Evolutionary conservation across 306 rosid species (phyloP).

Genomic region (Geum urbanum): DNA sequence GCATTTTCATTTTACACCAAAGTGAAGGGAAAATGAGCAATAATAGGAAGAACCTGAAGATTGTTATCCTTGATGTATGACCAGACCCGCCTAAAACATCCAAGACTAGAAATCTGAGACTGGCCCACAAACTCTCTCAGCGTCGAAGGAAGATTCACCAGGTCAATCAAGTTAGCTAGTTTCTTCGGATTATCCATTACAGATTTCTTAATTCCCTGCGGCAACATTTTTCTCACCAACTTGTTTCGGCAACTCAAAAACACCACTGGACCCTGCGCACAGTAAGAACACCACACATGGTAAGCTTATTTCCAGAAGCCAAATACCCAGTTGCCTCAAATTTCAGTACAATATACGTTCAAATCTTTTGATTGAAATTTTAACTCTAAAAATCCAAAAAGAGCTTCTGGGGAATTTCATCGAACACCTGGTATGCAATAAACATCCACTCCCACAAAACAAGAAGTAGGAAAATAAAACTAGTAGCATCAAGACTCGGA

Average conservation of each 20-base stretch:
- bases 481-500: not conserved
- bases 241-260: conserved; percentile 9
- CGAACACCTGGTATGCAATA: conserved; percentile 22
- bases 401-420: conserved; percentile 13
- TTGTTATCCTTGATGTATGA: conserved; percentile 79
- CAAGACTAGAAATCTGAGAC: conserved; percentile 80
- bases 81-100: conserved; percentile 75
- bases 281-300: not conserved
- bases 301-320: not conserved
- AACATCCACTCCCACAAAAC: not conserved
- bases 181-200: conserved; percentile 82
- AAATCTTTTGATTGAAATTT: not conserved
- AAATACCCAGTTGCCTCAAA: no score
- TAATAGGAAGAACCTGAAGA: conserved; percentile 59
- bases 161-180: conserved; percentile 83
- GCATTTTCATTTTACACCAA: not conserved
- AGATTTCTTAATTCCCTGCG: conserved; percentile 53
- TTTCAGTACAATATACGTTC: not conserved
- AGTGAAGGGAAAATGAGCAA: not conserved
- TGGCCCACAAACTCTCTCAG: conserved; percentile 77
- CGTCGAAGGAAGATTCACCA: conserved; percentile 69
- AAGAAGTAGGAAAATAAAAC: not conserved
- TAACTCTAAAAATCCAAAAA: not conserved
- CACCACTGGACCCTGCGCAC: not conserved
- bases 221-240: conserved; percentile 44